Base-by-base conservation (phyloP, 2,329 filamentous ascomycete genomes). In the Hypoxylon sp. region DNA sequence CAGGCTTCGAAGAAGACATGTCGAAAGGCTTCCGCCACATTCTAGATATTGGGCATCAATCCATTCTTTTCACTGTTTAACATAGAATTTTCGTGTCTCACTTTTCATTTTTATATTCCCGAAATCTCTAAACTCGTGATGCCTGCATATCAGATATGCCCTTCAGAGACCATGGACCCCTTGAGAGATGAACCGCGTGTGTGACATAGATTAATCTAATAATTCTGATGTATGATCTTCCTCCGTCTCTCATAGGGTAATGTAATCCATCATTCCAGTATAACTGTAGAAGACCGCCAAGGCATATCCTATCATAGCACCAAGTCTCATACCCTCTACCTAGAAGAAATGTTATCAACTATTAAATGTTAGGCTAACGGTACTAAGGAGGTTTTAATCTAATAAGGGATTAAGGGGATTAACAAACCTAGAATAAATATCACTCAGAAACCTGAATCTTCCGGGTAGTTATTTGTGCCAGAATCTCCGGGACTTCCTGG, bases 381-480 rank as follows among this genome's bases (percentile, higher is more conserved):
- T 21, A 11, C 19, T 5, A 21, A 43, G 9, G 7, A 7, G 3
- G 2, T 4, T 21, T 43, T 43, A 11, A 41, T 43, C 2, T 43
- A 21, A 30, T 30, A 30, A 5, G 38, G 5, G 38, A 43, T 19
- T 21, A 43, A 21, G 17, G 17, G 3, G 38, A 43, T 19, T 21
- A 43, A 21, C 14, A 32, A 14, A 17, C 25, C n/a, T 11, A 45
- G 3, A 21, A 21, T 4, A 9, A 21, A 19, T 4, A 32, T 30
- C 46, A 49, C 13, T 49, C 13, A 3, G 25, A 43, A 13, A 55
- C 52, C 36, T 55, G 17, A 41, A 55, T 21, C 23, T 45, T 45
- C 23, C 4, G 25, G 21, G 36, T 55, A 5, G 28, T 30, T 25
- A 55, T 45, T 25, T 55, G n/a, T 17, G 25, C 52, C 23, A 55